Evolutionary conservation across 176 grass and related monocot genomes (phyloP).

Genomic region (Lolium multiflorum): DNA sequence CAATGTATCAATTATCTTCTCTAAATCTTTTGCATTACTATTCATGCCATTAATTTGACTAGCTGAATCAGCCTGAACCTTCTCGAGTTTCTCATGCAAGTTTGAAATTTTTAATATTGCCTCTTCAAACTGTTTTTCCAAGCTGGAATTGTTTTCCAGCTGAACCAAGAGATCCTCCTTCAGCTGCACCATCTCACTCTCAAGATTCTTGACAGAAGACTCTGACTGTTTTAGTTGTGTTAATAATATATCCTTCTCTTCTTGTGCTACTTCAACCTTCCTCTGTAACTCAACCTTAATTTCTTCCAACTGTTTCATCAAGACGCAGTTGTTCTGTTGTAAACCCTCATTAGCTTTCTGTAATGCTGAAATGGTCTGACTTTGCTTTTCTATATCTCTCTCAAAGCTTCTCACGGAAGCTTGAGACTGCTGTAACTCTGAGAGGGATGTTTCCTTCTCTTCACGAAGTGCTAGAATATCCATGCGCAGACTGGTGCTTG

Average conservation of each 20-base stretch:
- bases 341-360: conserved; percentile 50
- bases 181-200: conserved; percentile 48
- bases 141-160: conserved; percentile 47
- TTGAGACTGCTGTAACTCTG: conserved; percentile 44
- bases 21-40: conserved; percentile 43
- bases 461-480: conserved; percentile 21
- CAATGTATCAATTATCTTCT: conserved; percentile 47
- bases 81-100: conserved; percentile 45
- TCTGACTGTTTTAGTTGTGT: conserved; percentile 45
- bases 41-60: conserved; percentile 55
- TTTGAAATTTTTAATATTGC: conserved; percentile 43
- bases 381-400: conserved; percentile 53
- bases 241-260: conserved; percentile 40
- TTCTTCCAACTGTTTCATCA: conserved; percentile 46
- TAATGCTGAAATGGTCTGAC: conserved; percentile 46
- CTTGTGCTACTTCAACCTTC: conserved; percentile 25
- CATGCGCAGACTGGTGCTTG: conserved; percentile 18
- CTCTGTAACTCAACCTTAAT: conserved; percentile 43
- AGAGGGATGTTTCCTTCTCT: conserved; percentile 33
- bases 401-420: conserved; percentile 49
- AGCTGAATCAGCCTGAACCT: conserved; percentile 40
- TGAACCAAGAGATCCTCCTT: conserved; percentile 50
- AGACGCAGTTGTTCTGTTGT: conserved; percentile 38
- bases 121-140: conserved; percentile 57
- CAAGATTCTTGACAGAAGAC: conserved; percentile 38